Conservation (phyloP, 805 yeast species). For the Kuraishia hungarica region DNA sequence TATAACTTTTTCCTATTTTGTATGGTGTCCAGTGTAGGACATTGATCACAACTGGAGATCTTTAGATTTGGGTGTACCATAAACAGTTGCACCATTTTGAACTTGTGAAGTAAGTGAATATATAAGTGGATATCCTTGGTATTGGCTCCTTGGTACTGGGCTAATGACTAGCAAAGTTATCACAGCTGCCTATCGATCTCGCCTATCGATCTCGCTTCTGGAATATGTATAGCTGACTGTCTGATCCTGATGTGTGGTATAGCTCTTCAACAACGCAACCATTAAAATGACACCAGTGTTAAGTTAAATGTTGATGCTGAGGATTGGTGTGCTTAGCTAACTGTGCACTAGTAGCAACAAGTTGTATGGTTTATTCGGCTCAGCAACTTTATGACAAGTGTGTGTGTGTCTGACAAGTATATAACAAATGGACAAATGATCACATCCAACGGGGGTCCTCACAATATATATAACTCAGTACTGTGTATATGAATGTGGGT, state of each 20-base stretch:
- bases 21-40: constrained; percentile 12
- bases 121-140: too few species aligned
- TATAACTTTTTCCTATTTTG: constrained; percentile 11
- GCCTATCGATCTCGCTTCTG: too few species aligned
- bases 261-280: neutral
- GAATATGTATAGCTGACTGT: neutral
- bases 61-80: constrained; percentile 23
- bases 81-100: constrained; percentile 17
- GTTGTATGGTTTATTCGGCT: too few species aligned
- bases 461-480: neutral
- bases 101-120: too few species aligned
- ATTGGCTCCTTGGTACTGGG: too few species aligned
- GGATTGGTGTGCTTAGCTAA: neutral
- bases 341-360: neutral
- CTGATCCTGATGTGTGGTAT: neutral
- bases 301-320: too few species aligned
- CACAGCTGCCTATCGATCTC: neutral
- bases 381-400: too few species aligned
- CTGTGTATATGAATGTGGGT: too few species aligned
- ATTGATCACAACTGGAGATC: constrained; percentile 16
- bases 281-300: neutral
- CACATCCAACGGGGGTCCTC: neutral
- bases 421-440: neutral
- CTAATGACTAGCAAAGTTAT: too few species aligned
- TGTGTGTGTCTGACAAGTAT: too few species aligned